These are phyloP conservation scores for Pyracantha coccinea DNA, from an alignment of 331 rosid genomes.

Conservation along the genomic window DNA sequence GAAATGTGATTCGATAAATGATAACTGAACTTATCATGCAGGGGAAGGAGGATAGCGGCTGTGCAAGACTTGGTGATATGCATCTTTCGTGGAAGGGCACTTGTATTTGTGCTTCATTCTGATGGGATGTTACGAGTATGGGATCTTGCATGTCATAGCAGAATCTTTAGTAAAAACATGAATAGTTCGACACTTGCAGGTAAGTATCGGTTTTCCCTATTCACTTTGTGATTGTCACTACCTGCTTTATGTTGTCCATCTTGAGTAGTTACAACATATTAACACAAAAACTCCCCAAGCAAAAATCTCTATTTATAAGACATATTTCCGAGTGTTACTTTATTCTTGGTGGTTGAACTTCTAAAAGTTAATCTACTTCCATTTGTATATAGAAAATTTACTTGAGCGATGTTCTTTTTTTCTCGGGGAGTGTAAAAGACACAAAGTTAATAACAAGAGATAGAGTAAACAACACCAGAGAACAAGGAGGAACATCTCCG, in stretches of 20 bases:
- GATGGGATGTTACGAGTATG: conserved; percentile 77
- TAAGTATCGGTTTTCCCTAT: conserved; percentile 17
- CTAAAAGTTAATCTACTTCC: not conserved
- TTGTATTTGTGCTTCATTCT: conserved; percentile 74
- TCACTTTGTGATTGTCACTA: not conserved
- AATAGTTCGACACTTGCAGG: conserved; percentile 45
- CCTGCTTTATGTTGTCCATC: not conserved
- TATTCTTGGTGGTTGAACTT: not conserved
- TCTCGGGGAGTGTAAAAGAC: no score
- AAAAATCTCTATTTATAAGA: not conserved
- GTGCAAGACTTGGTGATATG: conserved; percentile 72
- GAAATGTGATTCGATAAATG: not conserved
- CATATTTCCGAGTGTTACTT: not conserved
- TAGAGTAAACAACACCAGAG: no score
- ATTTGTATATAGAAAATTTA: not conserved
- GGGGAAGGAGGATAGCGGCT: conserved; percentile 64
- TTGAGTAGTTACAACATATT: not conserved
- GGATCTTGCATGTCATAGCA: conserved; percentile 60
- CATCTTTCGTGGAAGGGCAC: conserved; percentile 47
- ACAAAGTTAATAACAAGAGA: no score
- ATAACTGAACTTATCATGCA: conserved; percentile 27
- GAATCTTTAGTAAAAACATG: conserved; percentile 52
- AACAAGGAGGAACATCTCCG: no score
- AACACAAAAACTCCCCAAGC: not conserved
- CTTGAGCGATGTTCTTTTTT: no score